Evolutionary conservation across 2,329 filamentous ascomycete genomes (phyloP), one percentile per base, ranked within the genome.

Genomic region (Exophiala sp.): DNA sequence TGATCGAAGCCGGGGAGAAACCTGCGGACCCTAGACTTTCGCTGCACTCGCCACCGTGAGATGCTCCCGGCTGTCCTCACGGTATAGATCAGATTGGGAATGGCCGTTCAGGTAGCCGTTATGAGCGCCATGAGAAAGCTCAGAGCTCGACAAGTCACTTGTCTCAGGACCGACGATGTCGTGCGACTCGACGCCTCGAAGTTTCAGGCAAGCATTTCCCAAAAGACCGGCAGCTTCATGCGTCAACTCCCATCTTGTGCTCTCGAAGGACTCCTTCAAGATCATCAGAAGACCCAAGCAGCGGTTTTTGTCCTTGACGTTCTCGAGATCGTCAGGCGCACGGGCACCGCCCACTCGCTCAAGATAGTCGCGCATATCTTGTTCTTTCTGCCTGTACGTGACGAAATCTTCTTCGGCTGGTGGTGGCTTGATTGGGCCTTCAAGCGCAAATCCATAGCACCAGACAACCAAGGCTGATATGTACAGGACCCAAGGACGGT

Each of bases 401-500:
- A 69, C 71, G 52, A 88, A 82, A 74, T 72, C 62, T 72, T 78
- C 47, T 63, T 72, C 63, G 2, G 68, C 68, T 10, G 71, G 63
- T 2, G 72, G 65, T 3, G 71, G 72, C 5, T 78, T 74, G 53
- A 88, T 82, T 0, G 90, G 82, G 0, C 94, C 94, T 63, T 97
- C 94, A 16, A 95, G 76, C 0, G 92, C 91, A 67, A 85, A 96
- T 2, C 91, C 92, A 65, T 97, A 99, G 56, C 85, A 90, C 94
- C 94, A 99, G 1, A 97, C 88, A 18, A 96, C 89, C 11, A 99
- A 78, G 0, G 86, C 85, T 1, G 94, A 89, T 67, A 96, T 95
- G 71, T 96, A 99, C 47, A 97, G 77, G 9, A 96, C 91, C 92
- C 94, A 99, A 0, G 92, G 89, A 12, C 94, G 81, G 66, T 97